Evolutionary conservation across 1,284 basidiomycete genomes (phyloP).

Genomic region (Ustilago hordei): DNA sequence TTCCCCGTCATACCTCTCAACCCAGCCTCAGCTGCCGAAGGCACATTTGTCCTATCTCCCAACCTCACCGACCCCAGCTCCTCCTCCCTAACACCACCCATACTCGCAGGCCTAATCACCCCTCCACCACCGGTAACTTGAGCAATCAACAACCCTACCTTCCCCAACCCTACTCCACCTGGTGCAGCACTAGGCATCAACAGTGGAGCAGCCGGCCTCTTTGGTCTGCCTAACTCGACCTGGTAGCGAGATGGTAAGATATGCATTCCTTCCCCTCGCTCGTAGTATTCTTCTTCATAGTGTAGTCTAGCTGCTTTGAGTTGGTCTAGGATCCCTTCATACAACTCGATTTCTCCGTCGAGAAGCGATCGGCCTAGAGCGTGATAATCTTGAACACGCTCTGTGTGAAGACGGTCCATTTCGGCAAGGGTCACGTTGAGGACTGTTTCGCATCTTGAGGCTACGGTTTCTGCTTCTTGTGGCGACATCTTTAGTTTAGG

Average conservation of each 20-base stretch:
- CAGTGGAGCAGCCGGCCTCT: conserved; percentile 19
- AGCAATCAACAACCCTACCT: conserved; percentile 15
- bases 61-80: too few species aligned
- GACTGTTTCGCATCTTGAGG: conserved; percentile 84
- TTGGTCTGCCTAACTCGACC: conserved; percentile 28
- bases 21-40: not conserved
- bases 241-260: conserved; percentile 29
- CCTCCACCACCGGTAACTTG: conserved; percentile 21
- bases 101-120: conserved; percentile 26
- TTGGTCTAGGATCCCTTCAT: conserved; percentile 44
- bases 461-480: conserved; percentile 72
- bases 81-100: not conserved
- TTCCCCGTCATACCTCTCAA: not conserved
- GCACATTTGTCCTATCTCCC: not conserved
- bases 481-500: not conserved
- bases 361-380: conserved; percentile 43
- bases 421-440: conserved; percentile 88
- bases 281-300: conserved; percentile 46
- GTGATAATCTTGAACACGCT: conserved; percentile 59
- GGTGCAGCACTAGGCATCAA: conserved; percentile 40
- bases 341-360: conserved; percentile 55
- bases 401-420: conserved; percentile 74
- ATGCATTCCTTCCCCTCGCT: conserved; percentile 26
- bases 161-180: conserved; percentile 20
- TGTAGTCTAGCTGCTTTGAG: conserved; percentile 38